phyloP scores from a whole-genome alignment of 768 basidiomycete genomes.

The Russula vinacea region DNA sequence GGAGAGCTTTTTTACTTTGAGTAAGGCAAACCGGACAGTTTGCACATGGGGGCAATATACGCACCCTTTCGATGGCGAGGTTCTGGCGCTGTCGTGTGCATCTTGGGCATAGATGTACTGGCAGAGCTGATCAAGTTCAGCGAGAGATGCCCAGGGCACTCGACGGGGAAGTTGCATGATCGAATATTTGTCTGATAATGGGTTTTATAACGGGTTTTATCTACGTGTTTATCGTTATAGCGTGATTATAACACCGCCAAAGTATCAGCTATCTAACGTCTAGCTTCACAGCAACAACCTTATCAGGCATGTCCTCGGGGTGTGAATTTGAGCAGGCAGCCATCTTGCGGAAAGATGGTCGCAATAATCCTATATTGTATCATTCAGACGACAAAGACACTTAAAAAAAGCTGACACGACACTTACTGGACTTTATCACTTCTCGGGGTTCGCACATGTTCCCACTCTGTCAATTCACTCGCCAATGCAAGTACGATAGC shows the following conservation, averaged over 20 bases:
- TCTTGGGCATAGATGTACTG: constrained; percentile 71
- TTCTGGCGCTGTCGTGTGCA: constrained; percentile 52
- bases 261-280: background rate
- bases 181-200: background rate
- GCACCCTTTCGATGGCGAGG: constrained; percentile 62
- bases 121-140: constrained; percentile 73
- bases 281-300: constrained; percentile 8
- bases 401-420: background rate
- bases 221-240: background rate
- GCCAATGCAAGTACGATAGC: constrained; percentile 83
- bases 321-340: constrained; percentile 74
- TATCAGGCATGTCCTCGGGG: constrained; percentile 43
- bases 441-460: constrained; percentile 76
- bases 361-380: constrained; percentile 76
- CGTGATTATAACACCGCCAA: too few species aligned
- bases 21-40: background rate
- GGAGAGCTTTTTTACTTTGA: constrained; percentile 49
- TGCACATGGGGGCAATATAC: constrained; percentile 29
- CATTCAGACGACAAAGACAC: background rate
- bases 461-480: constrained; percentile 73
- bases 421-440: constrained; percentile 82
- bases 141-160: constrained; percentile 69
- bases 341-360: constrained; percentile 96
- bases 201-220: background rate
- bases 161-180: constrained; percentile 58